phyloP scores from a whole-genome alignment of 2,329 filamentous ascomycete species.

The Aphanocladium album region DNA sequence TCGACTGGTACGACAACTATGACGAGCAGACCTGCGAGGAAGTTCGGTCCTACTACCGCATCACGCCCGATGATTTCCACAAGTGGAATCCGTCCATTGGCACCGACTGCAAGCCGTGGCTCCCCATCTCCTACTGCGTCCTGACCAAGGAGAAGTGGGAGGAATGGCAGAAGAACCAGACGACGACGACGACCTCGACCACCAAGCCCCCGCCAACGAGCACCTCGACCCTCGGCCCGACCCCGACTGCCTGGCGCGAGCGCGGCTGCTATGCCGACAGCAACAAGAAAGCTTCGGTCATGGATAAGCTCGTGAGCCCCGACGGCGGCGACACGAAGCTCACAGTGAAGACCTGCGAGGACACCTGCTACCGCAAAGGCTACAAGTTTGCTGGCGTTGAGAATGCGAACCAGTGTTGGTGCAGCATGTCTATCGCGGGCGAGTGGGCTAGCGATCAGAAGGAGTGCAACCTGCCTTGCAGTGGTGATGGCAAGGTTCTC shows the following conservation, averaged over 20 bases:
- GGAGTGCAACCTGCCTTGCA: constrained; percentile 1
- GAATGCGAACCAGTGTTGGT: constrained; percentile 36
- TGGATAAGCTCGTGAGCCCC: constrained; percentile 27
- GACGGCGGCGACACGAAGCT: constrained; percentile 21
- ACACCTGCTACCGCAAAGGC: constrained; percentile 29
- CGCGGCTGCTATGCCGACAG: constrained; percentile 38
- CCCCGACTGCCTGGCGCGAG: constrained; percentile 20
- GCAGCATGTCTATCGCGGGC: constrained; percentile 26
- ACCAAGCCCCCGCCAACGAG: constrained; percentile 13
- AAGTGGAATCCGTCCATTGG: constrained; percentile 22
- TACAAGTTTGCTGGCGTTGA: constrained; percentile 35
- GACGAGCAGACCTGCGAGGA: constrained; percentile 13
- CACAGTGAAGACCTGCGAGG: constrained; percentile 30
- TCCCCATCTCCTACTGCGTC: constrained; percentile 22
- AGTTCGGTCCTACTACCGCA: constrained; percentile 12
- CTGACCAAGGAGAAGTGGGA: constrained; percentile 14
- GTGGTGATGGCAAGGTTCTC: neutral
- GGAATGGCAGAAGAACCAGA: constrained; percentile 11
- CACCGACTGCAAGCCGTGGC: constrained; percentile 20
- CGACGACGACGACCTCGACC: constrained; percentile 6
- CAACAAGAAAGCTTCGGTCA: constrained; percentile 20
- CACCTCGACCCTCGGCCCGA: constrained; percentile 17
- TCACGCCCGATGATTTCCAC: constrained; percentile 16
- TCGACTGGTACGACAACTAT: constrained; percentile 15
- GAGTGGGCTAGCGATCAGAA: neutral